A percentile compares a stretch with the other conserved stretches of the same genome.
These are phyloP conservation scores for Globisporangium recalcitrans DNA, from an alignment of 352 stramenopile genomes.

Conservation along the genomic window DNA sequence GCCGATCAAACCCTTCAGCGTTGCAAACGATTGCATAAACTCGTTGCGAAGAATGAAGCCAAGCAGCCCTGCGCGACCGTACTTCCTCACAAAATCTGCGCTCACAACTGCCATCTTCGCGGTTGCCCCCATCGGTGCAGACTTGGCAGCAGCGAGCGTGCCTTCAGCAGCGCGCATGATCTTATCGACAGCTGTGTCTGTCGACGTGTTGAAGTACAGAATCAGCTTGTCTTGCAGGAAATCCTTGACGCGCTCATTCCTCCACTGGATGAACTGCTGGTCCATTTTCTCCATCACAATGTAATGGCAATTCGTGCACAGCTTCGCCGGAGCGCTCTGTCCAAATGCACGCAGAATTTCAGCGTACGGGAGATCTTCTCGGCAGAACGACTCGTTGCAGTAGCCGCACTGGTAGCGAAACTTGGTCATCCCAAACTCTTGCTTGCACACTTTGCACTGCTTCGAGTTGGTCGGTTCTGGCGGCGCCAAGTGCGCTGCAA, in stretches of 20 bases:
- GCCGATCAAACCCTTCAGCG: slow-evolving; percentile 70
- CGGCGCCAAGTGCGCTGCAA: slow-evolving; percentile 40
- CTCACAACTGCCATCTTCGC: slow-evolving; percentile 84
- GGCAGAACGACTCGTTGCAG: slow-evolving; percentile 75
- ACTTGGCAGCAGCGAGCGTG: slow-evolving; percentile 72
- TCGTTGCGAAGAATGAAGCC: slow-evolving; percentile 85
- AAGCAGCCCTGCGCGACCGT: slow-evolving; percentile 67
- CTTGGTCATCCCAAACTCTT: slow-evolving; percentile 78
- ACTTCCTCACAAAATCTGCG: slow-evolving; percentile 82
- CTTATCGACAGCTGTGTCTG: slow-evolving; percentile 82
- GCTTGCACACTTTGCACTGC: slow-evolving; percentile 58
- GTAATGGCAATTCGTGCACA: slow-evolving; percentile 67
- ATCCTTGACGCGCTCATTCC: slow-evolving; percentile 73
- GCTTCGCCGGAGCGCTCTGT: slow-evolving; percentile 44
- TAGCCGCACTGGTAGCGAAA: slow-evolving; percentile 84
- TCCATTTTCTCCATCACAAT: slow-evolving; percentile 77
- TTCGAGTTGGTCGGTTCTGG: slow-evolving; percentile 61
- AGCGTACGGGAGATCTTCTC: slow-evolving; percentile 55
- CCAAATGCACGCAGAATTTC: slow-evolving; percentile 66
- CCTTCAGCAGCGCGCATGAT: slow-evolving; percentile 76
- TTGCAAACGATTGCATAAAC: slow-evolving; percentile 88
- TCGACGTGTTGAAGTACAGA: slow-evolving; percentile 72
- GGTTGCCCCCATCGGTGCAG: slow-evolving; percentile 69
- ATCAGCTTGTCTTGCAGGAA: slow-evolving; percentile 61
- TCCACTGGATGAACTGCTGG: slow-evolving; percentile 73